A percentile compares a stretch with the other conserved stretches of the same genome.
Conservation (phyloP, 148 eudicot genomes). For the Euryodendron excelsum region DNA sequence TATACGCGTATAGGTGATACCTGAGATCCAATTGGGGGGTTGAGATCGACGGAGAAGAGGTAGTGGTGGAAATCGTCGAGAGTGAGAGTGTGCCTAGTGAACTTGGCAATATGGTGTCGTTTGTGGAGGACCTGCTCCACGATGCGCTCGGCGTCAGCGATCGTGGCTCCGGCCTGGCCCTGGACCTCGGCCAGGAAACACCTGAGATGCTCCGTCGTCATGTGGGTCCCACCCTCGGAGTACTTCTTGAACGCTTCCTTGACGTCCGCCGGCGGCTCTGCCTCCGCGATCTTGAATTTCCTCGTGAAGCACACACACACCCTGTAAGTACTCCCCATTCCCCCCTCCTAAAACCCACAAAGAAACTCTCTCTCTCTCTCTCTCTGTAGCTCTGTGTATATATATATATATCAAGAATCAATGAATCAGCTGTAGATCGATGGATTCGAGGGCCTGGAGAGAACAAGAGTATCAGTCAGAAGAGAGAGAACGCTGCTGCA, state of each 20-base stretch:
- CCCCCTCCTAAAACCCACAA: slow-evolving; percentile 2
- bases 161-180: slow-evolving; percentile 28
- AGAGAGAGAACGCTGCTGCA: background rate
- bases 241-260: slow-evolving; percentile 45
- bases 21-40: slow-evolving; percentile 55
- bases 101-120: slow-evolving; percentile 57
- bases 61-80: slow-evolving; percentile 72
- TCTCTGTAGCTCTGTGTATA: background rate
- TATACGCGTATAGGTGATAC: slow-evolving; percentile 21
- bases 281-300: slow-evolving; percentile 46
- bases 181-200: slow-evolving; percentile 54
- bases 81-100: slow-evolving; percentile 42
- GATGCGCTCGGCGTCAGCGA: slow-evolving; percentile 33
- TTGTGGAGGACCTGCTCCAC: slow-evolving; percentile 49
- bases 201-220: slow-evolving; percentile 61
- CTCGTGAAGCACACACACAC: slow-evolving; percentile 69
- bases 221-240: slow-evolving; percentile 43
- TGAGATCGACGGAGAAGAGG: slow-evolving; percentile 62
- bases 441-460: background rate
- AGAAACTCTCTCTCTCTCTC: slow-evolving; percentile 6
- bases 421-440: background rate
- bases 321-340: slow-evolving; percentile 58
- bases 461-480: background rate
- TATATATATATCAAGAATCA: background rate
- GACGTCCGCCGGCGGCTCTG: slow-evolving; percentile 70